Evolutionary conservation across 2,329 filamentous ascomycete species (phyloP), one percentile per base, ranked within the genome.

Genomic region (Gnomoniopsis sp.): DNA sequence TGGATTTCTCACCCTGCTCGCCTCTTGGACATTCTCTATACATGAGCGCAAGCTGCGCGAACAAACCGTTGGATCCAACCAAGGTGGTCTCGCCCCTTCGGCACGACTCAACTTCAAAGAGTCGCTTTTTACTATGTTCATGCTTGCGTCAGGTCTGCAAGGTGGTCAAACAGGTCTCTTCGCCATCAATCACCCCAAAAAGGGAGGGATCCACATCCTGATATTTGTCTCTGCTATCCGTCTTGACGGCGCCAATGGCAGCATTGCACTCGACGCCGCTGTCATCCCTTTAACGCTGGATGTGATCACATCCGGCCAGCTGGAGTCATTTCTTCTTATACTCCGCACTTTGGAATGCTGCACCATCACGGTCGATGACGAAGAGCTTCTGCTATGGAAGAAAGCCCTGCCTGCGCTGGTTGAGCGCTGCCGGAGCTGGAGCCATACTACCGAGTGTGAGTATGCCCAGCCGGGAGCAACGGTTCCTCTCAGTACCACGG

Each of bases 331-430:
- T 62, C 66, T 80, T 3, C 62, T 74, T 3, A 41, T 75, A 1
- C 61, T 77, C 1, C 67, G 70, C 15, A 66, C 68, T 11, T 66
- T 77, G 0, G 70, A 76, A 49, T 70, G 73, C 55, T 71, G 71
- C 62, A 70, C 67, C 12, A 63, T 77, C n/a, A 66, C 53, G 0
- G 74, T 80, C 4, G 70, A 79, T 30, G 81, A 83, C 12, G 79
- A 76, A n/a, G 88, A 89, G 41, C 72, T 91, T 2, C 69, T 79
- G 1, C 69, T 80, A 11, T 82, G 79, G 80, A 80, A 80, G 64
- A 71, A 68, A 41, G 56, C 67, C 1, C 65, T 82, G 3, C 78
- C 79, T 0, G 71, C 75, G 0, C 61, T 79, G 50, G 77, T 68
- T 1, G 79, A 83, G 67, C 71, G 79, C 33, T 80, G 77, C 61